Evolutionary conservation across 768 basidiomycete genomes (phyloP).

Genomic region (Collybiopsis confluens): DNA sequence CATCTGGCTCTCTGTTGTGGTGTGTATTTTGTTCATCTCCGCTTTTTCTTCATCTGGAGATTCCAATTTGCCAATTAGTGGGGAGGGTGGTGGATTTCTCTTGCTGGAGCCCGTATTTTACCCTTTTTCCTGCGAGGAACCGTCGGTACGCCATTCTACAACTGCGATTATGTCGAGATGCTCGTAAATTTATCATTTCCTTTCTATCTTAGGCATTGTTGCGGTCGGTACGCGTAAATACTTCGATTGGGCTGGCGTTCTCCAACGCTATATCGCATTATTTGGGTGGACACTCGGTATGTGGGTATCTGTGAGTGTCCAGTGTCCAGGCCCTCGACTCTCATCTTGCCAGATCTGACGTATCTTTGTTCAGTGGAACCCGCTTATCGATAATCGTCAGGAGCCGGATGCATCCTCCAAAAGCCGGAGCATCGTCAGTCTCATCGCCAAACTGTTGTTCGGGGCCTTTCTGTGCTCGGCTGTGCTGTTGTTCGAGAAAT

Average conservation of each 20-base stretch:
- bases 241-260: conserved; percentile 70
- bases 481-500: conserved; percentile 77
- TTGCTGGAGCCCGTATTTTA: conserved; percentile 53
- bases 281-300: conserved; percentile 60
- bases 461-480: conserved; percentile 65
- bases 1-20: conserved; percentile 76
- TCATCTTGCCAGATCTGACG: neutral
- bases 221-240: conserved; percentile 70
- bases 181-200: no score
- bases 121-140: conserved; percentile 56
- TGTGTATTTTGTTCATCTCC: conserved; percentile 21
- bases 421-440: conserved; percentile 39
- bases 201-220: conserved; percentile 65
- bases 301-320: conserved; percentile 48
- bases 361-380: conserved; percentile 39
- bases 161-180: no score
- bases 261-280: conserved; percentile 61
- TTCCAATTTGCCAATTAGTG: conserved; percentile 1
- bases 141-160: conserved; percentile 27
- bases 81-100: conserved; percentile 76
- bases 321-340: neutral
- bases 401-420: conserved; percentile 22
- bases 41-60: neutral
- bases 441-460: conserved; percentile 67
- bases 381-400: conserved; percentile 52